Evolutionary conservation across 2,329 filamentous ascomycete species (phyloP).

Genomic region (Alternaria triticimaculans): DNA sequence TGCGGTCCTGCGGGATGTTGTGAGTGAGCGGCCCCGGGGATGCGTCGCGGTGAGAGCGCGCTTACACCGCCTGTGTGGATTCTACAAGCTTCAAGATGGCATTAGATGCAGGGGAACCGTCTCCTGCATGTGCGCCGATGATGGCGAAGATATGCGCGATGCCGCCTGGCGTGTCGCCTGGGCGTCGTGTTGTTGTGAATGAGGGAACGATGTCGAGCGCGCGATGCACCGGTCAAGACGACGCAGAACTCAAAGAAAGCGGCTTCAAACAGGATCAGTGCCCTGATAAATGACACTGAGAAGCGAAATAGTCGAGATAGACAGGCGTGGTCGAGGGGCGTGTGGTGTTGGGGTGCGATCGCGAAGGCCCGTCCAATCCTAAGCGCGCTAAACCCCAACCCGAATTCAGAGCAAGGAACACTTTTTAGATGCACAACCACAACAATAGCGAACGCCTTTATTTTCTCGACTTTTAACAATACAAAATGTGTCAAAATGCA

Average conservation of each 20-base stretch:
- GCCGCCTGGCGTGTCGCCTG: conserved; percentile 20
- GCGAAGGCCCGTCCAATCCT: conserved; percentile 22
- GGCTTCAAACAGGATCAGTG: conserved; percentile 15
- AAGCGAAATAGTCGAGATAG: conserved; percentile 15
- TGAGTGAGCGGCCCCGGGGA: conserved; percentile 23
- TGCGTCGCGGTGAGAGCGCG: conserved; percentile 20
- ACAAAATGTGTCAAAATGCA: background rate
- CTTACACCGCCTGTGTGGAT: conserved; percentile 32
- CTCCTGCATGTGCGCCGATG: conserved; percentile 31
- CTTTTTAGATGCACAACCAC: conserved; percentile 22
- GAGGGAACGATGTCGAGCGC: conserved; percentile 16
- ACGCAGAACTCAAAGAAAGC: conserved; percentile 3
- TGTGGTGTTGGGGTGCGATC: conserved; percentile 29
- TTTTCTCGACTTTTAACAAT: conserved; percentile 14
- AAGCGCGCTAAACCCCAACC: conserved; percentile 16
- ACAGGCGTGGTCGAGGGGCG: conserved; percentile 25
- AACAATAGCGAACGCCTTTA: conserved; percentile 22
- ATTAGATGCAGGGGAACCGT: conserved; percentile 30
- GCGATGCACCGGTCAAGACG: conserved; percentile 23
- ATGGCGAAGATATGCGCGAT: conserved; percentile 24
- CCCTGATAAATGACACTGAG: conserved; percentile 19
- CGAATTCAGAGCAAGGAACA: conserved; percentile 22
- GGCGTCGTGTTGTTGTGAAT: conserved; percentile 32
- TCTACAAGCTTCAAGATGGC: conserved; percentile 21
- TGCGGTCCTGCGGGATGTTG: conserved; percentile 25